phyloP scores from a whole-genome alignment of 2,329 filamentous ascomycete species.

The Aspergillus uvarum region DNA sequence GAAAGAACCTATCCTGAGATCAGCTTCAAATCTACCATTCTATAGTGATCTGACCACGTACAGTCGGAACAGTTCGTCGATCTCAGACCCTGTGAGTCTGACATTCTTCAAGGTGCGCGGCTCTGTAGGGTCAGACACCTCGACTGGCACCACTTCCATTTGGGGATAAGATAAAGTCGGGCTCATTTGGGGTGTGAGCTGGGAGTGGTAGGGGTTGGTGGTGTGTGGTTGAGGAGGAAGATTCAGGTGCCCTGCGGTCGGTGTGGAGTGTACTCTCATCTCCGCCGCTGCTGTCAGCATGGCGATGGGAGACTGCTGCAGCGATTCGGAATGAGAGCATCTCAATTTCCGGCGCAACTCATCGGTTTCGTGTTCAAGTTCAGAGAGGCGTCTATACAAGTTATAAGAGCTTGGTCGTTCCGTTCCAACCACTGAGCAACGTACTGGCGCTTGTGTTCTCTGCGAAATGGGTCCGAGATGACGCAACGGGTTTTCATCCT shows the following conservation, averaged over 20 bases:
- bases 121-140: conserved; percentile 22
- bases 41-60: conserved; percentile 14
- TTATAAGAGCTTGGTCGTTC: neutral
- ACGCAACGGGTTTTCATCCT: conserved; percentile 39
- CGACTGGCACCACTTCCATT: conserved; percentile 13
- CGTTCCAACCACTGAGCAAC: neutral
- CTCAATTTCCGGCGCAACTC: conserved; percentile 37
- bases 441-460: conserved; percentile 45
- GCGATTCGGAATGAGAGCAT: conserved; percentile 24
- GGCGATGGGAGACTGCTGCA: conserved; percentile 27
- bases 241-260: neutral
- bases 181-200: conserved; percentile 21
- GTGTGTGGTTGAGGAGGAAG: conserved; percentile 22
- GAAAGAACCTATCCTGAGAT: conserved; percentile 35
- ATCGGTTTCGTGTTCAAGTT: conserved; percentile 40
- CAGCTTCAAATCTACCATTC: neutral
- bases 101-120: conserved; percentile 34
- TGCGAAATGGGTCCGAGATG: conserved; percentile 45
- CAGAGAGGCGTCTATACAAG: conserved; percentile 34
- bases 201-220: conserved; percentile 23
- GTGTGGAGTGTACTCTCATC: conserved; percentile 25
- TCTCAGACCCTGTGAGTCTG: conserved; percentile 32
- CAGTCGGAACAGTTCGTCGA: conserved; percentile 41
- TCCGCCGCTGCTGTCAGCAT: conserved; percentile 34
- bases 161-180: conserved; percentile 15